Evolutionary conservation across 495 filamentous ascomycete species (phyloP), one percentile per base, ranked within the genome.

Genomic region (Trichoderma asperelloides): DNA sequence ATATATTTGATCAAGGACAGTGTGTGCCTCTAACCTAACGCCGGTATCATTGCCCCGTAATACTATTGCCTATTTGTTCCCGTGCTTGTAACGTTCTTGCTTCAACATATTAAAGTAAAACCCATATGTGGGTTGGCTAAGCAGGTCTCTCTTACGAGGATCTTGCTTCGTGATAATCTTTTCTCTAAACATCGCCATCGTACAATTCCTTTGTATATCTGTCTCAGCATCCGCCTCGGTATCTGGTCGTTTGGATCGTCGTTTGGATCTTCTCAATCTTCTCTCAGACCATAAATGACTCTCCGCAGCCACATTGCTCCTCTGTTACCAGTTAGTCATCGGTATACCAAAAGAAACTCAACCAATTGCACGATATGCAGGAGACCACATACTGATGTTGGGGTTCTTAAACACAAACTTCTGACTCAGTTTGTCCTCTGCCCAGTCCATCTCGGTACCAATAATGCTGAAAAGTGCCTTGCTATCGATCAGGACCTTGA

Each of bases 381-480:
- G 51, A 72, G 45, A 65, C 30, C 27, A 89, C 94, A 86, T 78
- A 96, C 92, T 98, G 73, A 97, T 97, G 75, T 98, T 98, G 39
- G 95, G 95, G 78, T 98, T 98, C 73, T 86, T 86, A 78, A 98
- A 98, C 68, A 96, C 87, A 80, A 98, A 98, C 71, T 89, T 81
- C 73, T 88, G 83, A 74, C 86, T 96, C 71, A 98, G 75, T 77
- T 94, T 96, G 72, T 97, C 96, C 78, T 98, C 93, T 2, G 94
- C 85, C 94, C 93, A 98, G 74, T 98, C 95, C 95, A 98, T 98
- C 82, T 98, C 95, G 71, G 91, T 97, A 11, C 96, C 95, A 75
- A 98, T 96, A 55, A 98, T 97, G 74, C 91, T 97, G 71, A 98
- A 95, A 67, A 98, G 79, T 68, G 95, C 95, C 79, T 97, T 98